These are phyloP conservation scores for Gnomoniopsis smithogilvyi DNA, from an alignment of 2,329 filamentous ascomycete species.

Conservation along the genomic window DNA sequence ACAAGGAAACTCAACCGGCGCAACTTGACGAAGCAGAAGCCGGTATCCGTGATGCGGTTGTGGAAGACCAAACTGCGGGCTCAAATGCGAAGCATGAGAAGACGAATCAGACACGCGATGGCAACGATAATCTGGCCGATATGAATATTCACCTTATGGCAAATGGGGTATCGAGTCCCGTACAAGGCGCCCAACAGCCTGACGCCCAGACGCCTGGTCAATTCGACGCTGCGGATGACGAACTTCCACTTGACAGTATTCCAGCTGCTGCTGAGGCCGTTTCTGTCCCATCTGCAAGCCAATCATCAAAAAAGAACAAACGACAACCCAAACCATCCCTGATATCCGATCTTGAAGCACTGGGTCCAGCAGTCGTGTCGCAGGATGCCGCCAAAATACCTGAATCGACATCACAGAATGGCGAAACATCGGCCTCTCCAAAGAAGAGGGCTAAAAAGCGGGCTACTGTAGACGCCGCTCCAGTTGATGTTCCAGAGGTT, in stretches of 20 bases:
- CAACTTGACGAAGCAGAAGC: background rate
- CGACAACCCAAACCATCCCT: background rate
- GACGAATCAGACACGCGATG: background rate
- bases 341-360: background rate
- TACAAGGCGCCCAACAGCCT: background rate
- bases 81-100: background rate
- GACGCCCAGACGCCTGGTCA: background rate
- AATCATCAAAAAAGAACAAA: too few relatives aligned
- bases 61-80: background rate
- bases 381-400: background rate
- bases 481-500: background rate
- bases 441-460: background rate
- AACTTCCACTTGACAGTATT: conserved; percentile 4
- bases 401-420: background rate
- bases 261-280: background rate
- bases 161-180: background rate
- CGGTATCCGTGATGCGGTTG: background rate
- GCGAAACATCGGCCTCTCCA: background rate
- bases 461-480: background rate
- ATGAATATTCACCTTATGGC: background rate
- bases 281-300: background rate
- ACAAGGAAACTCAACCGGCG: background rate
- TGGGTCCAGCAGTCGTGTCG: background rate
- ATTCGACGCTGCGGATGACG: background rate
- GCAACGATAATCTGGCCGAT: background rate